phyloP scores from a whole-genome alignment of 148 eudicot species.

The Camellia granthamiana region DNA sequence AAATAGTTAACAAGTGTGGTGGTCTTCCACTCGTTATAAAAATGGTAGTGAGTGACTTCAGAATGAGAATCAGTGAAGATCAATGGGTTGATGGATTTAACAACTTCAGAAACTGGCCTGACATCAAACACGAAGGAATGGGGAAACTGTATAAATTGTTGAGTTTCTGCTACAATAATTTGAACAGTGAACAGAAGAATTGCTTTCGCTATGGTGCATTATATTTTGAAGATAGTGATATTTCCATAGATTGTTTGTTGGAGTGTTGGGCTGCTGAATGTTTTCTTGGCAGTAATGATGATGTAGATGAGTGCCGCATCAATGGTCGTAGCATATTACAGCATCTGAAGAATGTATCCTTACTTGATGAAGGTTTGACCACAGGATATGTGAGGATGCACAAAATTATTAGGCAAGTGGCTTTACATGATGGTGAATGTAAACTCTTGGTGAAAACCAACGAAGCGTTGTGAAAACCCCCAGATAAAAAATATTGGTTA shows the following conservation, averaged over 20 bases:
- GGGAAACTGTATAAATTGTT: slow-evolving; percentile 9
- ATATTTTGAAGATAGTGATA: slow-evolving; percentile 18
- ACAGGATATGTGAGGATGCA: slow-evolving; percentile 17
- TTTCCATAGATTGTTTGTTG: slow-evolving; percentile 10
- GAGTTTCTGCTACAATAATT: slow-evolving; percentile 16
- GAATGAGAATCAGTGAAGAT: background rate
- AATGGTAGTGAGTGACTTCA: slow-evolving; percentile 12
- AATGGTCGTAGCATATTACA: slow-evolving; percentile 7
- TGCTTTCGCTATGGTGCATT: slow-evolving; percentile 19
- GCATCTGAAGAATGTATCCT: slow-evolving; percentile 11
- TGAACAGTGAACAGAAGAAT: background rate
- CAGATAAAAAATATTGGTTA: background rate
- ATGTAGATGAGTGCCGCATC: background rate
- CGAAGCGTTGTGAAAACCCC: background rate
- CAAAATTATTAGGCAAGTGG: slow-evolving; percentile 15
- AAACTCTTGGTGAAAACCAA: slow-evolving; percentile 12
- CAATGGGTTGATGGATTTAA: slow-evolving; percentile 16
- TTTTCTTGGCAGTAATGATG: slow-evolving; percentile 6
- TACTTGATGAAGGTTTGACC: slow-evolving; percentile 17
- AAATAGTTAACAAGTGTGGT: slow-evolving; percentile 1
- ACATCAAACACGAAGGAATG: background rate
- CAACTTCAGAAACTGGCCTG: slow-evolving; percentile 8
- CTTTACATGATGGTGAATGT: slow-evolving; percentile 1
- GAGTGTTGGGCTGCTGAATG: slow-evolving; percentile 16
- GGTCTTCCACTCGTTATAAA: slow-evolving; percentile 15